A percentile compares a stretch with the other conserved stretches of the same genome.
phyloP scores from a whole-genome alignment of 495 filamentous ascomycete genomes.

The Penicillium lagena region DNA sequence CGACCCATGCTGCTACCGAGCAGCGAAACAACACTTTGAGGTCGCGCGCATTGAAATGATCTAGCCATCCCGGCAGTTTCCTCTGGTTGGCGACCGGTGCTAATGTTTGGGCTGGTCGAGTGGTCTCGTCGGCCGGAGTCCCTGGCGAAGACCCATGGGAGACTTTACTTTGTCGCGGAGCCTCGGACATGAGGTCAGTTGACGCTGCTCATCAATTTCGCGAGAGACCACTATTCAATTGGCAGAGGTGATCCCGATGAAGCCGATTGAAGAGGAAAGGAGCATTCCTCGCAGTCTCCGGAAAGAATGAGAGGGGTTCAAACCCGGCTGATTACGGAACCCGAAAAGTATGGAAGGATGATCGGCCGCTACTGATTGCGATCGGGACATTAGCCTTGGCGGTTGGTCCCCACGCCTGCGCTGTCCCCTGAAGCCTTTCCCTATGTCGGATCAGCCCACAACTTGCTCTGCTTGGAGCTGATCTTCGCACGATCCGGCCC shows the following conservation, averaged over 20 bases:
- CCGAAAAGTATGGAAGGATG: too few species aligned
- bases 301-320: too few species aligned
- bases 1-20: slow-evolving; percentile 35
- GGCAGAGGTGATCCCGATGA: neutral
- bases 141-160: neutral
- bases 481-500: too few species aligned
- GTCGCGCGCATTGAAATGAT: slow-evolving; percentile 41
- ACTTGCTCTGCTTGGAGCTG: too few species aligned
- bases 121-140: slow-evolving; percentile 1
- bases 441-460: too few species aligned
- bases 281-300: too few species aligned
- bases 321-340: too few species aligned
- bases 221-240: neutral
- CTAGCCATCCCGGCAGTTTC: slow-evolving; percentile 29
- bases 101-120: neutral
- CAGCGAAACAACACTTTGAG: slow-evolving; percentile 40
- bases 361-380: too few species aligned
- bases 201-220: neutral
- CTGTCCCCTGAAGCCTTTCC: too few species aligned
- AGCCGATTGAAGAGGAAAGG: neutral
- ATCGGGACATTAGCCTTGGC: too few species aligned
- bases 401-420: too few species aligned
- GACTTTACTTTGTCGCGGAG: slow-evolving; percentile 3
- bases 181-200: slow-evolving; percentile 6
- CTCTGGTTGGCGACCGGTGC: slow-evolving; percentile 1